These are phyloP conservation scores for Protomyces arabidopsidicola DNA, from an alignment of 1,139 yeast genomes.

Conservation along the genomic window DNA sequence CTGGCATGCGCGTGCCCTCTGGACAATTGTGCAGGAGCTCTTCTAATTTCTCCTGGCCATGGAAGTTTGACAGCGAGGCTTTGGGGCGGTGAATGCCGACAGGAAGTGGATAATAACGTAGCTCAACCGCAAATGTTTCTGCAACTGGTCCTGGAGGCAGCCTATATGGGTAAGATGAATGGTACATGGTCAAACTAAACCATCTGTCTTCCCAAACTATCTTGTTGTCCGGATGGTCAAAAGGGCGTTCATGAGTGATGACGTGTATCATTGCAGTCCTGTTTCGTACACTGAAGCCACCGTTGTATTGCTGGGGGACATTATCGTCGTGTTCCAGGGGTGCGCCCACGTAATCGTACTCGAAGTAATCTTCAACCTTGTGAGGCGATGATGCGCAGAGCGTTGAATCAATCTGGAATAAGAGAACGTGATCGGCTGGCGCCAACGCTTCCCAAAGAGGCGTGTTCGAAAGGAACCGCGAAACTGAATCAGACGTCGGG, in stretches of 20 bases:
- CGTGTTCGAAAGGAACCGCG: constrained; percentile 1
- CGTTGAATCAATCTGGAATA: constrained; percentile 12
- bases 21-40: background rate
- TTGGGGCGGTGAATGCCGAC: background rate
- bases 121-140: background rate
- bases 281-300: constrained; percentile 14
- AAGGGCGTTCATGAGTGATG: constrained; percentile 1
- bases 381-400: constrained; percentile 8
- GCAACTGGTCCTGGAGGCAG: background rate
- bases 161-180: background rate
- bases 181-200: background rate
- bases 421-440: constrained; percentile 12
- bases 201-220: constrained; percentile 4
- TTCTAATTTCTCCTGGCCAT: background rate
- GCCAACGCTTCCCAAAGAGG: constrained; percentile 14
- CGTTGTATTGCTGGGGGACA: background rate
- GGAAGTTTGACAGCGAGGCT: background rate
- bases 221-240: background rate
- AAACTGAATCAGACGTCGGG: background rate
- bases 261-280: constrained; percentile 6
- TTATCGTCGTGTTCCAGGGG: background rate
- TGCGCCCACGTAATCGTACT: constrained; percentile 22
- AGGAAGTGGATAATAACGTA: background rate
- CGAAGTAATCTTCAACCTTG: constrained; percentile 9
- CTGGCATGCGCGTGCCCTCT: background rate